Percentiles rank a stretch among this genome's conserved stretches.
Conservation (phyloP, 768 basidiomycete species). For the Agaricus subrufescens region DNA sequence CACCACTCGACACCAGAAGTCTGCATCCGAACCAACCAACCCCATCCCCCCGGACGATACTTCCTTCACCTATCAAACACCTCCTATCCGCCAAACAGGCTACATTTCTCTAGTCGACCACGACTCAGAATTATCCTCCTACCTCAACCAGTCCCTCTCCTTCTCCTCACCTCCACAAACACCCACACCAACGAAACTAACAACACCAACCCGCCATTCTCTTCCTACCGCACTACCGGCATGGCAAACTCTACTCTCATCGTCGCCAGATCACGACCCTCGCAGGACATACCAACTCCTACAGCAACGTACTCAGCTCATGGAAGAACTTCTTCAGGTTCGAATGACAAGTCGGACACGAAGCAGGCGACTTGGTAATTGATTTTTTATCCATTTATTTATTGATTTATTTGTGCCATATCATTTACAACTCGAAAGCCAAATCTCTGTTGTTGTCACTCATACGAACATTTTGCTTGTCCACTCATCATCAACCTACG, state of each 20-base stretch:
- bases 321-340: conserved; percentile 7
- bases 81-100: conserved; percentile 7
- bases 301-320: conserved; percentile 6
- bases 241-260: background rate
- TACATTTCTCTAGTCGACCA: conserved; percentile 13
- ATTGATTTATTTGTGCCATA: background rate
- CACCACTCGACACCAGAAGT: conserved; percentile 4
- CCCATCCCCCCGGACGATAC: background rate
- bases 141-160: conserved; percentile 1
- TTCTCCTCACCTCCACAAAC: background rate
- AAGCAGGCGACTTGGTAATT: background rate
- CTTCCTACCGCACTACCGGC: background rate
- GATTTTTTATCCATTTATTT: background rate
- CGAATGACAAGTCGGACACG: background rate
- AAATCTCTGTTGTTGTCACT: too few relatives aligned
- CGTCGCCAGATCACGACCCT: conserved; percentile 4
- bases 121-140: conserved; percentile 11
- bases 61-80: conserved; percentile 2
- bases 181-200: background rate
- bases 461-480: too few relatives aligned
- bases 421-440: too few relatives aligned
- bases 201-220: background rate
- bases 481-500: too few relatives aligned
- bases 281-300: conserved; percentile 3
- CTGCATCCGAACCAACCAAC: background rate